These are phyloP conservation scores for Pyrenophora graminea DNA, from an alignment of 2,329 filamentous ascomycete species.

Conservation along the genomic window DNA sequence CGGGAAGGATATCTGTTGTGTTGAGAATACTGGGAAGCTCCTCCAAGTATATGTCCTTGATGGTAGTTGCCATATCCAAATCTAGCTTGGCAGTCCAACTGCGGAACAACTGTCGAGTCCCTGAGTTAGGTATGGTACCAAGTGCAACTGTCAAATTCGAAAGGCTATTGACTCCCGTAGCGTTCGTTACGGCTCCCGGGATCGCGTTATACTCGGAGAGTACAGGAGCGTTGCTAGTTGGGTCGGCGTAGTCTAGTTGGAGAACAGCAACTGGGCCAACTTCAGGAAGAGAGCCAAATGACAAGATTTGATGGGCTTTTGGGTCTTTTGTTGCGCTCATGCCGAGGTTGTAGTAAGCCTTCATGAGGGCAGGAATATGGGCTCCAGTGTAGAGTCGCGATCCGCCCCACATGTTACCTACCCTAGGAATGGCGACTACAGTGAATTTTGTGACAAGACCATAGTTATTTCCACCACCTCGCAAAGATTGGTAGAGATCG, in stretches of 20 bases:
- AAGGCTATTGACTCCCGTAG: constrained; percentile 25
- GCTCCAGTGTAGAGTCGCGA: constrained; percentile 14
- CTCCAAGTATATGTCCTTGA: constrained; percentile 30
- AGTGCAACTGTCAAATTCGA: constrained; percentile 18
- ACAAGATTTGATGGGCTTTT: constrained; percentile 34
- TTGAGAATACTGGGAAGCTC: constrained; percentile 25
- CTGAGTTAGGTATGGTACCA: neutral
- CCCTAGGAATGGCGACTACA: constrained; percentile 25
- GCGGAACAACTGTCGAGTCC: constrained; percentile 35
- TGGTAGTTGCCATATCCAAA: constrained; percentile 19
- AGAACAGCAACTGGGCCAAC: constrained; percentile 11
- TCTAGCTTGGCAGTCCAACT: constrained; percentile 35
- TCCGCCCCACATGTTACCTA: constrained; percentile 35
- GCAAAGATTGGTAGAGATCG: constrained; percentile 48
- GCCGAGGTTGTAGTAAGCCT: constrained; percentile 34
- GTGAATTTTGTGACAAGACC: constrained; percentile 43
- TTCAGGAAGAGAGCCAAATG: constrained; percentile 26
- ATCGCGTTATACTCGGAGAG: constrained; percentile 35
- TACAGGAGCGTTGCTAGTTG: constrained; percentile 28
- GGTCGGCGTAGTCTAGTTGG: constrained; percentile 34
- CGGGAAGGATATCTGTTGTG: constrained; percentile 21
- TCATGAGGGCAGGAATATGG: constrained; percentile 22
- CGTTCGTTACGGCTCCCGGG: constrained; percentile 15
- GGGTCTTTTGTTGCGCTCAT: constrained; percentile 26
- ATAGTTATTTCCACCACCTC: constrained; percentile 44